Percentiles rank a stretch among this genome's conserved stretches.
Evolutionary conservation across 352 stramenopile genomes (phyloP).

Genomic region (Phytophthora ramorum): DNA sequence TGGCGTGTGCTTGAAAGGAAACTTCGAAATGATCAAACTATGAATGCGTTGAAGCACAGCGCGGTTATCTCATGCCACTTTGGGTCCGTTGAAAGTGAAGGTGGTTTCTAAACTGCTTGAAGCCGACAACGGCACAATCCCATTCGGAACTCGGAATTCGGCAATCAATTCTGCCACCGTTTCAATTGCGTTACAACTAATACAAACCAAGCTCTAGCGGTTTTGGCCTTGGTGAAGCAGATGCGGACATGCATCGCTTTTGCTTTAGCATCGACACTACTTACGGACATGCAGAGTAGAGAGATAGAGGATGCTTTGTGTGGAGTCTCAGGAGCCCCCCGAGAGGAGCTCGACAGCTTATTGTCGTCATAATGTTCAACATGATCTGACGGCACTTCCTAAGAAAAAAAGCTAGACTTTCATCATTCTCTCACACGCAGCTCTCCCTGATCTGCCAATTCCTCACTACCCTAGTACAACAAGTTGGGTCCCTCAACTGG

Average conservation of each 20-base stretch:
- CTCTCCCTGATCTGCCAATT: background rate
- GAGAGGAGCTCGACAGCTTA: slow-evolving; percentile 45
- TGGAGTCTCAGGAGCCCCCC: slow-evolving; percentile 58
- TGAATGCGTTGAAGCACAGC: background rate
- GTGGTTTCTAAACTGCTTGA: slow-evolving; percentile 11
- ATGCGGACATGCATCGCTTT: too few species aligned
- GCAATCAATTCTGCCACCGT: background rate
- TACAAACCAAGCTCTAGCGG: too few species aligned
- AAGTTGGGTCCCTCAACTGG: slow-evolving; percentile 50
- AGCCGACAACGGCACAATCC: slow-evolving; percentile 6
- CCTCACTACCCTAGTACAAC: background rate
- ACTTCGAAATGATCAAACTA: slow-evolving; percentile 19
- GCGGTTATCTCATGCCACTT: background rate
- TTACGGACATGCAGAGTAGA: slow-evolving; percentile 1
- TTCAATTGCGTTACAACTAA: background rate
- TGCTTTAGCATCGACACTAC: too few species aligned
- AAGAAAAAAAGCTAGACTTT: slow-evolving; percentile 71
- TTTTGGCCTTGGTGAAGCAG: too few species aligned
- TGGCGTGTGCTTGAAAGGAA: slow-evolving; percentile 8
- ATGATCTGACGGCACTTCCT: slow-evolving; percentile 81
- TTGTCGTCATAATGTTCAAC: slow-evolving; percentile 79
- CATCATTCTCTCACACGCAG: slow-evolving; percentile 57
- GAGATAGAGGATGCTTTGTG: slow-evolving; percentile 22
- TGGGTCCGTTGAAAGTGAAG: slow-evolving; percentile 2
- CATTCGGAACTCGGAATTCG: slow-evolving; percentile 12